Conservation (phyloP, 345 rosid species). For the Populus davidiana region DNA sequence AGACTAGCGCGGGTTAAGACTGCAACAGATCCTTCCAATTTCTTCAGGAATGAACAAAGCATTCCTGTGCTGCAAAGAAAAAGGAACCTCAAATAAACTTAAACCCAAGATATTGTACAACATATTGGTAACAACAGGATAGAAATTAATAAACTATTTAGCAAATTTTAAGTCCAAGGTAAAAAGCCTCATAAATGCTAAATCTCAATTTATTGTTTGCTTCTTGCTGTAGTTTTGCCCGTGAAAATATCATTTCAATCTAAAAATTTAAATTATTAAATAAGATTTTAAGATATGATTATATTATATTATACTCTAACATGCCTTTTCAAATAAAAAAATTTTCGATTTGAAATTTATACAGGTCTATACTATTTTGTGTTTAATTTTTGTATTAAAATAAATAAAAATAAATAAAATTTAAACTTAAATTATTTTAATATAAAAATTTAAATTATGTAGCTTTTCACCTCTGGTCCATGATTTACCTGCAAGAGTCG, state of each 20-base stretch:
- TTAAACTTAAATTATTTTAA: no score
- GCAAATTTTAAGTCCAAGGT: no score
- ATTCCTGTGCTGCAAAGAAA: slow-evolving; percentile 8
- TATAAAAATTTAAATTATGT: no score
- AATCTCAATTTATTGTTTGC: background rate
- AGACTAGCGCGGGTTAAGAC: slow-evolving; percentile 10
- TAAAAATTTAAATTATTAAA: no score
- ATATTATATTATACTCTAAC: no score
- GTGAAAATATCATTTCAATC: fast-evolving
- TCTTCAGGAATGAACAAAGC: slow-evolving; percentile 21
- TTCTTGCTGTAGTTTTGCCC: background rate
- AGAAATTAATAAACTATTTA: background rate
- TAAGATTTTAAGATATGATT: no score
- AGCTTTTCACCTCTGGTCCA: no score
- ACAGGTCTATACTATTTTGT: fast-evolving
- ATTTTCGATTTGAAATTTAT: fast-evolving
- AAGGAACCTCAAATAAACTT: background rate
- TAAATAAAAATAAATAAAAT: no score
- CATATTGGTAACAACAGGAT: background rate
- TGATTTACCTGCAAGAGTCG: no score
- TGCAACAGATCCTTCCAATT: slow-evolving; percentile 16
- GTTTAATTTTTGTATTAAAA: no score
- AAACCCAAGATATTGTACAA: background rate
- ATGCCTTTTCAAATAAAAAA: no score
- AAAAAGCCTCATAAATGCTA: background rate